Conservation (phyloP, 2,329 filamentous ascomycete species). For the Clonostachys rhizophaga region DNA sequence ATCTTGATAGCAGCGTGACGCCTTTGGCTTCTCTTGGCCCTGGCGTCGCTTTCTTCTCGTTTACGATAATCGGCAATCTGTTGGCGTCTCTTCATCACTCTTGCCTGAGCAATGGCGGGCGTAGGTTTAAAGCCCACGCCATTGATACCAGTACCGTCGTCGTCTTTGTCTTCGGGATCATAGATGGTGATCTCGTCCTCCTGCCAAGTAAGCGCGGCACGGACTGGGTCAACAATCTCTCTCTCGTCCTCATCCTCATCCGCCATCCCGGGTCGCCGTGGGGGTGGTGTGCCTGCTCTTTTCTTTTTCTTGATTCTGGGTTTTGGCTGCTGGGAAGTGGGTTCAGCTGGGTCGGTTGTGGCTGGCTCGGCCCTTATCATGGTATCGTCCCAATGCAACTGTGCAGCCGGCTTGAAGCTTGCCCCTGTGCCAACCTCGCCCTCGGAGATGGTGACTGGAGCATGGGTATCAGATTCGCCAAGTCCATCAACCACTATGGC, state of each 20-base stretch:
- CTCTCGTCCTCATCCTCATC: conserved; percentile 23
- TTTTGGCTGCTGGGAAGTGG: neutral
- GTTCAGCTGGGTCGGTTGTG: neutral
- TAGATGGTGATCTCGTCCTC: conserved; percentile 66
- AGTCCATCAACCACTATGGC: conserved; percentile 17
- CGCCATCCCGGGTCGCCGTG: conserved; percentile 11
- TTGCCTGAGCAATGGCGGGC: conserved; percentile 52
- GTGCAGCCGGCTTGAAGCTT: neutral
- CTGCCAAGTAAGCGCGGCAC: conserved; percentile 61
- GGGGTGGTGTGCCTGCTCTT: conserved; percentile 31
- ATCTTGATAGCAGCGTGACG: conserved; percentile 27
- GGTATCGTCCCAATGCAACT: no score
- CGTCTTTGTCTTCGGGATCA: conserved; percentile 59
- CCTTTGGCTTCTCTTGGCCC: conserved; percentile 48
- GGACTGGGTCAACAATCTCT: conserved; percentile 43
- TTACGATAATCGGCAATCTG: conserved; percentile 60
- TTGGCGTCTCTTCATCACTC: conserved; percentile 50
- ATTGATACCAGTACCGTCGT: conserved; percentile 64
- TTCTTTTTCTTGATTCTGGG: conserved; percentile 10
- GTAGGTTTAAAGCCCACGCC: conserved; percentile 64
- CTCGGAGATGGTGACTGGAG: conserved; percentile 3
- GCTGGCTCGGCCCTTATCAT: no score
- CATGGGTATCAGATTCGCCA: neutral
- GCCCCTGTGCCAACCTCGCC: conserved; percentile 3
- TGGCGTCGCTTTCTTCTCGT: conserved; percentile 56